phyloP scores from a whole-genome alignment of 257 asterid species.

The Solanum habrochaites region DNA sequence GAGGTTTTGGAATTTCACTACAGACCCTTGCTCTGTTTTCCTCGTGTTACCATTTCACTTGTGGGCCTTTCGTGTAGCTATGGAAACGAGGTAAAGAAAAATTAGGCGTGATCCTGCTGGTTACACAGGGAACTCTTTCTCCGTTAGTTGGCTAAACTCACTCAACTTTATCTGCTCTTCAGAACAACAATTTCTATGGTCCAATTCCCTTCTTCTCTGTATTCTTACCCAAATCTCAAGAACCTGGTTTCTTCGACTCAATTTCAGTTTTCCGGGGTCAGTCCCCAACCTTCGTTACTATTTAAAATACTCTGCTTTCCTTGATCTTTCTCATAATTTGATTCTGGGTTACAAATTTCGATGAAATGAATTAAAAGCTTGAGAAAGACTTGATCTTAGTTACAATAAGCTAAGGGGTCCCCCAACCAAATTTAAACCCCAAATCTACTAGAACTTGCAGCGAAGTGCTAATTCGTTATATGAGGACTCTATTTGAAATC shows the following conservation, averaged over 20 bases:
- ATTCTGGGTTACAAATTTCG: constrained; percentile 42
- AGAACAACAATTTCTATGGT: too few relatives aligned
- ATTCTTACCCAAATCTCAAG: too few relatives aligned
- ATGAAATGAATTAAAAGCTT: constrained; percentile 25
- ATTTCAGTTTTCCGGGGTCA: constrained; percentile 67
- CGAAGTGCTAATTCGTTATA: constrained; percentile 57
- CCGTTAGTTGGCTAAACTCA: too few relatives aligned
- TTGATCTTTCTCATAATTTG: constrained; percentile 59
- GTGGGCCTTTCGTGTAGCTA: too few relatives aligned
- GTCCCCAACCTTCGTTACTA: constrained; percentile 53
- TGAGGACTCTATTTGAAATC: constrained; percentile 28
- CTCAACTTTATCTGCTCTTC: too few relatives aligned
- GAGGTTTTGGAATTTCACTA: too few relatives aligned
- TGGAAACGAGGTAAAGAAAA: too few relatives aligned
- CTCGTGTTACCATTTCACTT: too few relatives aligned
- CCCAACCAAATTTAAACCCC: constrained; percentile 71
- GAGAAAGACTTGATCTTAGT: constrained; percentile 55
- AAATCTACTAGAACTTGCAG: constrained; percentile 49
- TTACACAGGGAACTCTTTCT: too few relatives aligned
- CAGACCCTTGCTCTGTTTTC: too few relatives aligned
- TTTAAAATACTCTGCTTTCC: constrained; percentile 30
- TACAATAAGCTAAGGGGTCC: constrained; percentile 62
- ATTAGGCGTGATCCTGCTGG: too few relatives aligned
- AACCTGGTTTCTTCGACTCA: constrained; percentile 53
- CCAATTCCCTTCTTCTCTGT: too few relatives aligned